phyloP scores from a whole-genome alignment of 306 rosid species.

The Fragaria vesca region DNA sequence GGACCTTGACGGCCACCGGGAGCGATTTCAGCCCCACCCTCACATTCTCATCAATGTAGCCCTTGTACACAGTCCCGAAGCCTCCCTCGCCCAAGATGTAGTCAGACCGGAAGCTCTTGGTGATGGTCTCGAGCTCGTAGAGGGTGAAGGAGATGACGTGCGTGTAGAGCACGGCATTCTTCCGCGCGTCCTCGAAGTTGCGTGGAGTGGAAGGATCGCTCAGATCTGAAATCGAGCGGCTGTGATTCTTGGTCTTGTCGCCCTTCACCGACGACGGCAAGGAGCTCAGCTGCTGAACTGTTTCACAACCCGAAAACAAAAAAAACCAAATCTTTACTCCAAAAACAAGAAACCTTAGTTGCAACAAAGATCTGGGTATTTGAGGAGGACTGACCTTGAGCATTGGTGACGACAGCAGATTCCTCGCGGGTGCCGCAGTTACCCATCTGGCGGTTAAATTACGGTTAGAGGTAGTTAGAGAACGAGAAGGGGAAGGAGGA shows the following conservation, averaged over 20 bases:
- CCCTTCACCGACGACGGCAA: constrained; percentile 40
- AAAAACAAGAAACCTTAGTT: not conserved
- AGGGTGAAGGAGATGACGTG: constrained; percentile 91
- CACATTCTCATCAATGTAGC: constrained; percentile 95
- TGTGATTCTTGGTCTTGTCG: constrained; percentile 38
- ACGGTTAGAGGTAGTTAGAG: constrained; percentile 2
- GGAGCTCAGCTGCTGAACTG: constrained; percentile 71
- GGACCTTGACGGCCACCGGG: constrained; percentile 94
- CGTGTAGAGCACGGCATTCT: constrained; percentile 79
- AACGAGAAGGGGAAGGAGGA: constrained; percentile 8
- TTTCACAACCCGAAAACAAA: not conserved
- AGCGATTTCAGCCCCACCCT: constrained; percentile 95
- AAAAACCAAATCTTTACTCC: not conserved
- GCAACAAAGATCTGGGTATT: not conserved
- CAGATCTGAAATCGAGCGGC: constrained; percentile 83
- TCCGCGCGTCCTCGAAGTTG: constrained; percentile 60
- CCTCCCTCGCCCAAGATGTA: constrained; percentile 98
- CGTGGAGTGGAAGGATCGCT: constrained; percentile 92
- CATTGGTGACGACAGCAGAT: constrained; percentile 89
- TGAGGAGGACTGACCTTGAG: constrained; percentile 59
- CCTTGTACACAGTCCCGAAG: constrained; percentile 94
- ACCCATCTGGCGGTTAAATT: constrained; percentile 51
- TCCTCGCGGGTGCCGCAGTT: constrained; percentile 98
- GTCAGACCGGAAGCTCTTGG: constrained; percentile 92
- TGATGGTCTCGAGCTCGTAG: constrained; percentile 90